Base-by-base conservation (phyloP, 2,329 filamentous ascomycete genomes). In the Hymenoscyphus occultus region DNA sequence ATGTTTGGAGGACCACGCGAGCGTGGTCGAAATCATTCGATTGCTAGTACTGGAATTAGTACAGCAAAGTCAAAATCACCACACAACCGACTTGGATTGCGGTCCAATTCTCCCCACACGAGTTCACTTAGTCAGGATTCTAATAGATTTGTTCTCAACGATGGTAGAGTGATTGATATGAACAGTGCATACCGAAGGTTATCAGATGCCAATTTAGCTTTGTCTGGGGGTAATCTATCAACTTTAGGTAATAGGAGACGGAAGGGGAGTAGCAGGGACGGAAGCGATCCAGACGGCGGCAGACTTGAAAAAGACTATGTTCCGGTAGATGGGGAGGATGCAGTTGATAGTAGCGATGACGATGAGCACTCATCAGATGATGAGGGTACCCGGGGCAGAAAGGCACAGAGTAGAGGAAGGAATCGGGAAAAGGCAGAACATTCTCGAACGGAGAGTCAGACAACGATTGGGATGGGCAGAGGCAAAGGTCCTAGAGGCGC, bases 171-270 rank as follows among this genome's bases (percentile, higher is more conserved):
- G 1, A 79, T 92, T 61, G 89, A 93, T 73, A 84, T 90, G 76
- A 86, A 83, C 65, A 89, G 81, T 68, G 88, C 90, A 3, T 91
- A 93, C 73, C 83, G 88, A 60, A 84, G 86, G 65, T 78, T 93
- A 19, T 92, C 90, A 1, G 89, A 93, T 73, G 89, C 89, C 12
- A 87, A 88, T 60, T 78, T 93, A 56, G 81, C 86, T 3, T 83
- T 82, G 39, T 87, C 88, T 5, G 83, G 85, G 19, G 88, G 90
- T 35, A 84, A 81, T 60, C 77, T 94, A 39, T 83, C 88, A 6
- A 75, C 65, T 81, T 81, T 66, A 19, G 67, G 63, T 54, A 74
- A 71, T 60, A 64, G 68, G 62, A 63, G 67, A 62, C 63, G 69
- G 63, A 67, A 69, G 63, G 60, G 73, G 62, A 59, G 69, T 31